Percentiles rank a stretch among this genome's conserved stretches.
These are phyloP conservation scores for Ilex aquifolium DNA, from an alignment of 257 asterid species.

Conservation along the genomic window DNA sequence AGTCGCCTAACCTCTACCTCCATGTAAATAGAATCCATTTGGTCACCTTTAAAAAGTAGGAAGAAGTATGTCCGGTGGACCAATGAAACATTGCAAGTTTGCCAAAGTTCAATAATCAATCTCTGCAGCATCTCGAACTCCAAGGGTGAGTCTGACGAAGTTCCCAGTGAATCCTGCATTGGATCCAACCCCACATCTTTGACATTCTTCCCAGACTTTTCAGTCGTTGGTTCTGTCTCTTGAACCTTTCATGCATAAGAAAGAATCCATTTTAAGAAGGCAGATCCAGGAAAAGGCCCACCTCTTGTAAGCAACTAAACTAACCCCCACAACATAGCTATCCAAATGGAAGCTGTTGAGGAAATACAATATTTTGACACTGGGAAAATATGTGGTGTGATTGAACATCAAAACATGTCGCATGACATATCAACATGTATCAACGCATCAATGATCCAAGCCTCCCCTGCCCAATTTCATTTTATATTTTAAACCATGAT, in stretches of 20 bases:
- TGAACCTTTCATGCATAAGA: conserved; percentile 18
- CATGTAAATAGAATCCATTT: conserved; percentile 44
- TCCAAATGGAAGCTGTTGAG: too few species aligned
- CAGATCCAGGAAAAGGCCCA: background rate
- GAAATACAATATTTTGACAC: too few species aligned
- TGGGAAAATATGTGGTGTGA: too few species aligned
- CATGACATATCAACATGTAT: too few species aligned
- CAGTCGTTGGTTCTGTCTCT: conserved; percentile 13
- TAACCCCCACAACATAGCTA: too few species aligned
- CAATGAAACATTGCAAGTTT: conserved; percentile 41
- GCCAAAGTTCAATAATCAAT: conserved; percentile 41
- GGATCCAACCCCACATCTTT: conserved; percentile 33
- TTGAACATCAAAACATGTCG: too few species aligned
- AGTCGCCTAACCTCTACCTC: conserved; percentile 50
- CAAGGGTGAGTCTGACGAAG: conserved; percentile 33
- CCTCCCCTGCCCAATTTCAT: too few species aligned
- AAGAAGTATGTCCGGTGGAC: conserved; percentile 50
- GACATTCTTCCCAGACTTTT: conserved; percentile 14
- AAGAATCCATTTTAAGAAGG: background rate
- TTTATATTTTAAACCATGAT: too few species aligned
- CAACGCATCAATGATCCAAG: too few species aligned
- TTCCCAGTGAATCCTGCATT: conserved; percentile 21
- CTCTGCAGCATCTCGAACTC: conserved; percentile 34
- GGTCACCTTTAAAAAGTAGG: conserved; percentile 47
- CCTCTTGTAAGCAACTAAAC: too few species aligned